These are phyloP conservation scores for Porphyrellus cyaneotinctus DNA, from an alignment of 768 basidiomycete species.

Conservation along the genomic window DNA sequence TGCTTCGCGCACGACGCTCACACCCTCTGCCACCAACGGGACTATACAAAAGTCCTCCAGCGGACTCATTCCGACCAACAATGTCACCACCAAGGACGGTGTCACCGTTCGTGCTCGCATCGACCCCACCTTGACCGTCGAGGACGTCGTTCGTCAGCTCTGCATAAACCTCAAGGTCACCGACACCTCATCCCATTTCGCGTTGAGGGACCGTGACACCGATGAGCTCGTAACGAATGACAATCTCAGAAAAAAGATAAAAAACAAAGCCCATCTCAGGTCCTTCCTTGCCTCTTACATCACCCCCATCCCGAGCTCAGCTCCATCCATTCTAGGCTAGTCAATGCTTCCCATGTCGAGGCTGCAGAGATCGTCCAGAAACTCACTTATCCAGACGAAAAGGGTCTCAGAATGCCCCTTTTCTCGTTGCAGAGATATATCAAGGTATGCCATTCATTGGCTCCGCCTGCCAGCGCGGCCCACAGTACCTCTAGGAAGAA, in stretches of 20 bases:
- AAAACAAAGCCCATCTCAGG: constrained; percentile 74
- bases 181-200: constrained; percentile 67
- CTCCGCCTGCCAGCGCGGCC: neutral
- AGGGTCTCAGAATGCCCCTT: constrained; percentile 59
- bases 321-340: constrained; percentile 48
- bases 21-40: constrained; percentile 32
- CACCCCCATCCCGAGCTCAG: neutral
- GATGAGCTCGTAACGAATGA: constrained; percentile 86
- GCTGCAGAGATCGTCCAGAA: constrained; percentile 74
- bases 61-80: constrained; percentile 74
- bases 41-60: constrained; percentile 39
- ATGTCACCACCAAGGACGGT: constrained; percentile 73
- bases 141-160: constrained; percentile 80
- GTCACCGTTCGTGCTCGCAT: constrained; percentile 77
- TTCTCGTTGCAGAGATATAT: constrained; percentile 81
- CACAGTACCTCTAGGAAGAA: constrained; percentile 57
- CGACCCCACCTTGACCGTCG: constrained; percentile 77
- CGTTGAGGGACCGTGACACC: constrained; percentile 70
- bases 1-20: constrained; percentile 25
- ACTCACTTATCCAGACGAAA: constrained; percentile 56
- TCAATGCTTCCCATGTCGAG: constrained; percentile 75
- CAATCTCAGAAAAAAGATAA: constrained; percentile 79
- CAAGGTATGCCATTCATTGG: constrained; percentile 43
- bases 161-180: constrained; percentile 78
- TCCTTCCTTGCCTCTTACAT: constrained; percentile 33